These are phyloP conservation scores for Xanthoconium separans DNA, from an alignment of 1,284 basidiomycete species.

Conservation along the genomic window DNA sequence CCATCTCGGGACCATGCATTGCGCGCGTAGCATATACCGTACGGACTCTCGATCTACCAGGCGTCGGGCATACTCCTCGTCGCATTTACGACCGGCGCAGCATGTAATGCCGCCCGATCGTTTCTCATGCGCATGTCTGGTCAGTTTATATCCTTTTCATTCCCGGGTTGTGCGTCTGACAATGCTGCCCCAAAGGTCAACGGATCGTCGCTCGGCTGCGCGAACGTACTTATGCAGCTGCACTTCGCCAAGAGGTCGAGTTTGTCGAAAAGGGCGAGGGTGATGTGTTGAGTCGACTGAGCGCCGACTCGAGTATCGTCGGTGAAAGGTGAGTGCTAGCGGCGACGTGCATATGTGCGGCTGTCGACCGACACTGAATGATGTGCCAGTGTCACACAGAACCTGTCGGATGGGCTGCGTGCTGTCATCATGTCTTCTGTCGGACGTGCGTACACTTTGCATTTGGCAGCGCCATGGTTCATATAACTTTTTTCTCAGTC, in stretches of 20 bases:
- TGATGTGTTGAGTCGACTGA: slow-evolving; percentile 90
- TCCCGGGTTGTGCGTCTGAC: not conserved
- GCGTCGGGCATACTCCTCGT: slow-evolving; percentile 76
- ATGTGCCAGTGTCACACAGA: slow-evolving; percentile 73
- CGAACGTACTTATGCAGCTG: slow-evolving; percentile 78
- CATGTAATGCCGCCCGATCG: slow-evolving; percentile 85
- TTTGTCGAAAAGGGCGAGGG: slow-evolving; percentile 93
- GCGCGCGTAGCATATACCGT: slow-evolving; percentile 62
- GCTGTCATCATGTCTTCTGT: slow-evolving; percentile 87
- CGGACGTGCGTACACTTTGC: slow-evolving; percentile 59
- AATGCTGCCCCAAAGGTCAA: slow-evolving; percentile 55
- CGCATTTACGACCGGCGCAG: slow-evolving; percentile 86
- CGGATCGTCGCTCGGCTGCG: slow-evolving; percentile 90
- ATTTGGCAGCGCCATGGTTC: not conserved
- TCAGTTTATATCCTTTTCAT: slow-evolving; percentile 28
- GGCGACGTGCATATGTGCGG: not conserved
- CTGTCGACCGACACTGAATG: not conserved
- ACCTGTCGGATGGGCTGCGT: slow-evolving; percentile 88
- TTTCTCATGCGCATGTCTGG: slow-evolving; percentile 87
- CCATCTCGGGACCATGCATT: not conserved
- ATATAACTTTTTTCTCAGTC: slow-evolving; percentile 46
- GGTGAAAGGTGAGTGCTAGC: slow-evolving; percentile 75
- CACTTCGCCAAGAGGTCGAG: slow-evolving; percentile 88
- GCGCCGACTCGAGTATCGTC: slow-evolving; percentile 91
- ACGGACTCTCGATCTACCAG: slow-evolving; percentile 75